A percentile compares a stretch with the other conserved stretches of the same genome.
phyloP scores from a whole-genome alignment of 2,329 filamentous ascomycete genomes.

The Fusarium temperatum region DNA sequence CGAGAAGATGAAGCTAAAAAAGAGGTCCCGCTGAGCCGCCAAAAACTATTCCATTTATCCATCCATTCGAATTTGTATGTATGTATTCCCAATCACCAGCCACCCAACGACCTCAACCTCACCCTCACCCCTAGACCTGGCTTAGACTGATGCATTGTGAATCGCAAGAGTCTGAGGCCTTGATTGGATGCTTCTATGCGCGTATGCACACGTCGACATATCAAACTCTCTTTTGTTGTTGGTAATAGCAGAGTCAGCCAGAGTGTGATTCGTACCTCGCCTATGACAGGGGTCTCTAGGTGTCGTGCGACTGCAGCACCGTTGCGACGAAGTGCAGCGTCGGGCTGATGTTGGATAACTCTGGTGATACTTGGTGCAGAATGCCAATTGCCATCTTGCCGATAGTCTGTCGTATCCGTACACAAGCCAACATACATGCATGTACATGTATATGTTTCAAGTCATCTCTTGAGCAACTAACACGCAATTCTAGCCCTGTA shows the following conservation, averaged over 20 bases:
- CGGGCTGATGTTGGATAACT: slow-evolving; percentile 18
- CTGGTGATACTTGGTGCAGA: slow-evolving; percentile 2
- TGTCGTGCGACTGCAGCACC: slow-evolving; percentile 39
- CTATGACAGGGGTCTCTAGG: slow-evolving; percentile 30
- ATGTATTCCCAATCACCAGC: slow-evolving; percentile 12
- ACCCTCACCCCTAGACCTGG: background rate
- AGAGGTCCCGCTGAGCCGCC: slow-evolving; percentile 32
- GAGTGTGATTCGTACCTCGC: slow-evolving; percentile 35
- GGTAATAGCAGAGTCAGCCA: background rate
- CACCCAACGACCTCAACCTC: background rate
- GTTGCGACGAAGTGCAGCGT: slow-evolving; percentile 35
- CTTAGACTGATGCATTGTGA: slow-evolving; percentile 28
- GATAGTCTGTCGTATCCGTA: background rate
- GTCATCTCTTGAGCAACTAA: background rate
- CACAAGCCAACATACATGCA: background rate
- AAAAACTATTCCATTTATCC: slow-evolving; percentile 25
- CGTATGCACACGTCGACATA: background rate
- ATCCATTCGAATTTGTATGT: background rate
- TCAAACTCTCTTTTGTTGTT: background rate
- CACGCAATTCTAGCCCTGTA: background rate
- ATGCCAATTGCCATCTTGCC: background rate
- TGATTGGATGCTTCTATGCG: slow-evolving; percentile 1
- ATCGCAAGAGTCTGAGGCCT: slow-evolving; percentile 9
- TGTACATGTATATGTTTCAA: background rate
- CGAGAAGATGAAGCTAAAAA: slow-evolving; percentile 3